A percentile compares a stretch with the other conserved stretches of the same genome.
Conservation (phyloP, 306 rosid genomes). For the Purshia tridentata region DNA sequence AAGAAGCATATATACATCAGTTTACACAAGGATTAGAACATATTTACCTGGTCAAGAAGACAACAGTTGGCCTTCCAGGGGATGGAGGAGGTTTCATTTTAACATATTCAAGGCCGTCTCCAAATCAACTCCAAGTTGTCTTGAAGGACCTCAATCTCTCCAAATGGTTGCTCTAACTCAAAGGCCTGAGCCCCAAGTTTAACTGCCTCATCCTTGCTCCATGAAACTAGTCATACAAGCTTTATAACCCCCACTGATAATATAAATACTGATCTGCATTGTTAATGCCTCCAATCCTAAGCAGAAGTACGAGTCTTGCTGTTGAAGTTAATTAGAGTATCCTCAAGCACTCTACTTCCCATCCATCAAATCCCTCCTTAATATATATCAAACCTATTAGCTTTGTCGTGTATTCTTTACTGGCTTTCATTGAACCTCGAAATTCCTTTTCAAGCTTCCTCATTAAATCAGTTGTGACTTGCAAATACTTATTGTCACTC, state of each 20-base stretch:
- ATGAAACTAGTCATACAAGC: slow-evolving; percentile 84
- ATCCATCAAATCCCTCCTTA: slow-evolving; percentile 76
- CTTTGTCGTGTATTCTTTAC: slow-evolving; percentile 59
- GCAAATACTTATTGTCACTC: slow-evolving; percentile 78
- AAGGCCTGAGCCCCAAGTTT: slow-evolving; percentile 71
- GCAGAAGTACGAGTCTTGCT: slow-evolving; percentile 40
- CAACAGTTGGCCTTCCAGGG: slow-evolving; percentile 88
- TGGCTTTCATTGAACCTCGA: slow-evolving; percentile 60
- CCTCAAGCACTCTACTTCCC: slow-evolving; percentile 82
- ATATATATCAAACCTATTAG: slow-evolving; percentile 63
- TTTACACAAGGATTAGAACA: not conserved
- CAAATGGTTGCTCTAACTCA: slow-evolving; percentile 71
- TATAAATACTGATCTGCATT: slow-evolving; percentile 54
- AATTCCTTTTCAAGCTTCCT: slow-evolving; percentile 88
- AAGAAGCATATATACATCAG: too few relatives aligned
- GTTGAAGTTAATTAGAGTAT: slow-evolving; percentile 59
- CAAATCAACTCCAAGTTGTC: slow-evolving; percentile 76
- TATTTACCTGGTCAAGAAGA: slow-evolving; percentile 58
- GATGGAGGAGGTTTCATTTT: slow-evolving; percentile 85
- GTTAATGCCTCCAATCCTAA: slow-evolving; percentile 51
- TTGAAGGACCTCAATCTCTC: slow-evolving; percentile 76
- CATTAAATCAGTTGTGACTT: slow-evolving; percentile 63
- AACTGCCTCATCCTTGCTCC: slow-evolving; percentile 71
- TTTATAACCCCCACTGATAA: slow-evolving; percentile 76
- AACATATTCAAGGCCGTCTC: slow-evolving; percentile 71